Conservation (phyloP, 2,329 filamentous ascomycete genomes). For the Pochonia chlamydosporia region DNA sequence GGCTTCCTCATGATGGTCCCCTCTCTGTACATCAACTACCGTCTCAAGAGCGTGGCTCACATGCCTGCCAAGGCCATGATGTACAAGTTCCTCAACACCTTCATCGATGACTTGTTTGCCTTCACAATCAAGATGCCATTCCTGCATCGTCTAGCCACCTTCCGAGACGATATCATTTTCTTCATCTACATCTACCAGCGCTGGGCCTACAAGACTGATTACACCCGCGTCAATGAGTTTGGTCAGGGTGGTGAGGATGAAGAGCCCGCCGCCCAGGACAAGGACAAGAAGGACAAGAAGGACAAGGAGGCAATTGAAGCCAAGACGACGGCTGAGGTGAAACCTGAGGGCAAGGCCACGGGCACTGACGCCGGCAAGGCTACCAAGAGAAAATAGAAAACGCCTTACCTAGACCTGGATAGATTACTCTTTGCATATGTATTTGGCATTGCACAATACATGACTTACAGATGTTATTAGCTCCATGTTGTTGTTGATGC, state of each 20-base stretch:
- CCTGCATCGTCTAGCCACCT: conserved; percentile 83
- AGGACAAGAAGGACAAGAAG: conserved; percentile 28
- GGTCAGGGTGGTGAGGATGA: conserved; percentile 96
- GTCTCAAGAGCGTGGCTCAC: conserved; percentile 89
- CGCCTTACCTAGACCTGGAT: neutral
- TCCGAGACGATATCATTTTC: conserved; percentile 96
- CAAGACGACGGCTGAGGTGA: conserved; percentile 31
- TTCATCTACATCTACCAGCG: conserved; percentile 96
- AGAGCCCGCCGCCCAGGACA: conserved; percentile 31
- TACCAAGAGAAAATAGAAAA: conserved; percentile 34
- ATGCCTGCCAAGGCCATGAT: conserved; percentile 96
- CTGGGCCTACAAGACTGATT: conserved; percentile 89
- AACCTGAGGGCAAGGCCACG: conserved; percentile 35
- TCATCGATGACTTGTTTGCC: conserved; percentile 97
- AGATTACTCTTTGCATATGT: neutral
- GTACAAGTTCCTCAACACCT: conserved; percentile 98
- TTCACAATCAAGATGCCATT: conserved; percentile 99
- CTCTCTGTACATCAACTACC: conserved; percentile 97
- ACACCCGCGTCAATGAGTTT: conserved; percentile 91
- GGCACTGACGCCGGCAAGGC: conserved; percentile 43
- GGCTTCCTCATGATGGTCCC: conserved; percentile 99
- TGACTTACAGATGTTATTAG: too few species aligned
- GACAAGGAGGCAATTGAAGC: conserved; percentile 26
- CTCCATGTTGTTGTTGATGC: too few species aligned
- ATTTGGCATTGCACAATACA: too few species aligned